Conservation (phyloP, 2,329 filamentous ascomycete species). For the Fusarium humuli region DNA sequence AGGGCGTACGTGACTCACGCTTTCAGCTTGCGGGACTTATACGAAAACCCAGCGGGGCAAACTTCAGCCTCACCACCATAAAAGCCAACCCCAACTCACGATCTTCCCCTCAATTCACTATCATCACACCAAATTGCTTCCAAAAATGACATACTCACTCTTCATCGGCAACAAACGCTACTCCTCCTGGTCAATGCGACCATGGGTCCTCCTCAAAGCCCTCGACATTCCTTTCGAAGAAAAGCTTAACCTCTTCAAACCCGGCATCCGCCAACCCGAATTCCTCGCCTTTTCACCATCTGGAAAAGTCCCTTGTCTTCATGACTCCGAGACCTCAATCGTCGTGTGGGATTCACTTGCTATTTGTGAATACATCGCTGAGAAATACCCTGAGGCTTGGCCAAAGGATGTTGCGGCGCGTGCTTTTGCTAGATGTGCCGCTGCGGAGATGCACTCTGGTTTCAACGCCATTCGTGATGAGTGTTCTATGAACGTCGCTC, state of each 20-base stretch:
- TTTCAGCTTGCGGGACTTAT: not conserved
- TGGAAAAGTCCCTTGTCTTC: conserved; percentile 58
- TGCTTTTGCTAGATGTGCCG: conserved; percentile 58
- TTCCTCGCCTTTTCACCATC: conserved; percentile 55
- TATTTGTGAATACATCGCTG: conserved; percentile 61
- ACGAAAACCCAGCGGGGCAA: conserved; percentile 1
- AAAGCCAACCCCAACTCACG: not conserved
- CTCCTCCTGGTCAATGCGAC: conserved; percentile 60
- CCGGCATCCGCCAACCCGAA: conserved; percentile 48
- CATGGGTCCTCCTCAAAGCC: conserved; percentile 59
- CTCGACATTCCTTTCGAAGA: conserved; percentile 58
- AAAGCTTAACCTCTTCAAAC: conserved; percentile 51
- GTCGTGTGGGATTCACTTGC: conserved; percentile 61
- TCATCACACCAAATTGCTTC: not conserved
- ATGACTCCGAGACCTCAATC: conserved; percentile 47
- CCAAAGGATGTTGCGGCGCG: conserved; percentile 54
- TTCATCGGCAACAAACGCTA: conserved; percentile 60
- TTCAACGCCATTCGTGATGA: conserved; percentile 57
- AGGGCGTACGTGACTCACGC: conserved; percentile 29
- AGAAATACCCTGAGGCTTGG: conserved; percentile 57
- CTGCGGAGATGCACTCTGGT: conserved; percentile 61
- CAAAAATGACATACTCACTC: conserved; percentile 53
- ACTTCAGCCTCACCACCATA: conserved; percentile 12
- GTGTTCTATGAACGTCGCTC: conserved; percentile 57
- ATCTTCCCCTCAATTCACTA: not conserved